A percentile compares a stretch with the other conserved stretches of the same genome.
Evolutionary conservation across 768 basidiomycete species (phyloP).

Genomic region (Leccinum longicurvipes): DNA sequence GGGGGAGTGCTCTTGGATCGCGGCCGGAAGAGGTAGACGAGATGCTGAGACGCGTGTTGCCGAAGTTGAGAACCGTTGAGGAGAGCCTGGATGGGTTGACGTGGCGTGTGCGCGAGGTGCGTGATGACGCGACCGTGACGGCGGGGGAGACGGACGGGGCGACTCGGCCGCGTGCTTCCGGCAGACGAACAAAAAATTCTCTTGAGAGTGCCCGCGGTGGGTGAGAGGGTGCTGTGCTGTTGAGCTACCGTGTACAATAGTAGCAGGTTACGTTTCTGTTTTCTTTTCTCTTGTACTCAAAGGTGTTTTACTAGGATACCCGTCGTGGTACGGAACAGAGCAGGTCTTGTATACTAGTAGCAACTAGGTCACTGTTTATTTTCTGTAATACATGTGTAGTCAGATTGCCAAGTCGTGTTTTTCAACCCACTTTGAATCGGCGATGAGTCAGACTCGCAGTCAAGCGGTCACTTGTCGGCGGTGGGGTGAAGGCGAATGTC

Average conservation of each 20-base stretch:
- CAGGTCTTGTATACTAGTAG: not conserved
- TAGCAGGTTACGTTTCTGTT: not conserved
- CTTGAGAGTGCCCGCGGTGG: conserved; percentile 1
- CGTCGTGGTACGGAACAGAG: not conserved
- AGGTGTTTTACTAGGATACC: not conserved
- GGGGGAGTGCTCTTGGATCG: conserved; percentile 12
- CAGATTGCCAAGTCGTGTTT: not conserved
- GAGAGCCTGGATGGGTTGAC: conserved; percentile 17
- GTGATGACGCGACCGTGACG: not conserved
- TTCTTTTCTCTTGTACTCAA: not conserved
- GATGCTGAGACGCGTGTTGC: conserved; percentile 21
- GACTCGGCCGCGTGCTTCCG: not conserved
- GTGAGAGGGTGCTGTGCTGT: not conserved
- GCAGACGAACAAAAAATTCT: conserved; percentile 18
- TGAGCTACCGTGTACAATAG: not conserved
- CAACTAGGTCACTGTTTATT: not conserved
- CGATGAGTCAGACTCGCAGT: no score
- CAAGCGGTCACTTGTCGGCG: no score
- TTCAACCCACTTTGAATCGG: no score
- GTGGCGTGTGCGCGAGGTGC: conserved; percentile 13
- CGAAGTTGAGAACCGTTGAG: conserved; percentile 20
- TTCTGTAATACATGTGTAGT: no score
- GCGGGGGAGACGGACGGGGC: not conserved
- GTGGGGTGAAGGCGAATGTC: no score
- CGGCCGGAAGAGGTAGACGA: conserved; percentile 17